These are phyloP conservation scores for Solanum chacoense DNA, from an alignment of 305 asterid species.

Conservation along the genomic window DNA sequence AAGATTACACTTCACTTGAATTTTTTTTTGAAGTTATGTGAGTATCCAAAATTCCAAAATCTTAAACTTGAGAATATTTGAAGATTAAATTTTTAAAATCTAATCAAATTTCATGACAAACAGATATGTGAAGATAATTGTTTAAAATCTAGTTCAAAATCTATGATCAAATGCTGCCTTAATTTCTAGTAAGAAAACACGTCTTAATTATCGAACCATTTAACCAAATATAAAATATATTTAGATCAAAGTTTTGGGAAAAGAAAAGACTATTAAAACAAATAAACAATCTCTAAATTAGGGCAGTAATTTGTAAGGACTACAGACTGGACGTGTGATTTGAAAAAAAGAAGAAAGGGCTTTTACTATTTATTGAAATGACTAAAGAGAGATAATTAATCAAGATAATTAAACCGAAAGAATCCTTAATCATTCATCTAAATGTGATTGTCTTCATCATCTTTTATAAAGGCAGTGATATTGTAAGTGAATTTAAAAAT, in stretches of 20 bases:
- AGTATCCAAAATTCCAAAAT: not conserved
- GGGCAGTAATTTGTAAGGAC: not conserved
- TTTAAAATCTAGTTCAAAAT: not conserved
- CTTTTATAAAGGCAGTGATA: not conserved
- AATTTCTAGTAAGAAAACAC: not conserved
- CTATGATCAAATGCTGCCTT: not conserved
- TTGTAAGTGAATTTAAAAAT: not conserved
- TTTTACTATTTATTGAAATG: not conserved
- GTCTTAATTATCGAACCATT: not conserved
- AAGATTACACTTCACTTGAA: no score
- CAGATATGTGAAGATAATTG: not conserved
- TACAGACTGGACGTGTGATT: not conserved
- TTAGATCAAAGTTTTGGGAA: not conserved
- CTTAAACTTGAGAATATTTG: not conserved
- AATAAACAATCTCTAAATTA: not conserved
- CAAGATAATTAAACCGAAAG: not conserved
- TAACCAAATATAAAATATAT: not conserved
- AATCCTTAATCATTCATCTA: not conserved
- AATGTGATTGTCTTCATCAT: not conserved
- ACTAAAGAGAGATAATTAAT: not conserved
- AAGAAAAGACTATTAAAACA: not conserved
- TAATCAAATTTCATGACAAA: not conserved
- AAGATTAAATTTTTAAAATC: not conserved
- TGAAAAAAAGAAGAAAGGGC: not conserved
- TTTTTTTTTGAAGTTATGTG: not conserved